Conservation (phyloP, 768 basidiomycete genomes). For the Chlorophyllum brunneum region DNA sequence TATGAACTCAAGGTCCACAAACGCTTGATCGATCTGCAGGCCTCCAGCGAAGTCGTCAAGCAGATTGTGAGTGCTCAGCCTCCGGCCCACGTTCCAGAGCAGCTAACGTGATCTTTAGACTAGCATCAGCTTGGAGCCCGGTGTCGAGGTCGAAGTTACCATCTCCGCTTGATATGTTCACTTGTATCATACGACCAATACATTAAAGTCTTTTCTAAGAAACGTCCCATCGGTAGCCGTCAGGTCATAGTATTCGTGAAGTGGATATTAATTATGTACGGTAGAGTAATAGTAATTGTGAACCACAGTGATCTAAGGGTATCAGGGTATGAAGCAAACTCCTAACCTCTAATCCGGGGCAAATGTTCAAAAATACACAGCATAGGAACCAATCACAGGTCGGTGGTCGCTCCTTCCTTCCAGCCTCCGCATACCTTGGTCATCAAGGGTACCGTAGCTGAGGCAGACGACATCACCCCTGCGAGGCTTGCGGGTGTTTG, state of each 20-base stretch:
- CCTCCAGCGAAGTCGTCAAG: conserved; percentile 98
- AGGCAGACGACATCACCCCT: conserved; percentile 75
- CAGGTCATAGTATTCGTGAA: no score
- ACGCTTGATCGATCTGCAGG: conserved; percentile 98
- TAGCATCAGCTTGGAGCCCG: conserved; percentile 97
- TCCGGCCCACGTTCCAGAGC: background rate
- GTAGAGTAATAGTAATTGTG: no score
- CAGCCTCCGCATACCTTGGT: conserved; percentile 68
- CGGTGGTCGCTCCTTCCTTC: conserved; percentile 83
- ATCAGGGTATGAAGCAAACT: conserved; percentile 1
- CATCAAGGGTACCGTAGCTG: conserved; percentile 69
- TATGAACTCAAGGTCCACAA: conserved; percentile 99
- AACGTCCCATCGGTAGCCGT: no score
- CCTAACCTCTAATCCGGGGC: no score
- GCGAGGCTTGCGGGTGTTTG: conserved; percentile 26
- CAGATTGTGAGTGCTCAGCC: conserved; percentile 77
- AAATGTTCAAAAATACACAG: conserved; percentile 51
- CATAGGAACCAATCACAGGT: conserved; percentile 80
- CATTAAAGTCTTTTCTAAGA: background rate
- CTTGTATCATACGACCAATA: conserved; percentile 4
- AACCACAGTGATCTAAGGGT: conserved; percentile 1
- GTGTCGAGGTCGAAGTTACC: conserved; percentile 98
- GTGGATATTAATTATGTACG: no score
- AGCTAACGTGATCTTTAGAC: conserved; percentile 49
- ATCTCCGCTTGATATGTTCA: conserved; percentile 62